Percentiles rank a stretch among this genome's conserved stretches.
These are phyloP conservation scores for Botrytis pseudocinerea DNA, from an alignment of 2,329 filamentous ascomycete genomes.

Conservation along the genomic window DNA sequence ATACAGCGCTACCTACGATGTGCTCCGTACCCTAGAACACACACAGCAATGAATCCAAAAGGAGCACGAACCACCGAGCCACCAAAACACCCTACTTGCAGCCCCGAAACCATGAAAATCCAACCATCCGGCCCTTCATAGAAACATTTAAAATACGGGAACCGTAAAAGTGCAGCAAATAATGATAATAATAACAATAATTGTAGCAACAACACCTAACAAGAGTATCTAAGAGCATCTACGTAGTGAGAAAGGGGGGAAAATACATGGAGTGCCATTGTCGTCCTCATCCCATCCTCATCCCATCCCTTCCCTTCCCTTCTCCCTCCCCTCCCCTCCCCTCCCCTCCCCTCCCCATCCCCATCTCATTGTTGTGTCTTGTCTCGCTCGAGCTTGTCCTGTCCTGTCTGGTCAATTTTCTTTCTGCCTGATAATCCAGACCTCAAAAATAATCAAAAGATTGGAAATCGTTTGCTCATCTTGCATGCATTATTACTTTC, in stretches of 20 bases:
- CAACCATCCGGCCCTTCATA: background rate
- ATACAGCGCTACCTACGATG: background rate
- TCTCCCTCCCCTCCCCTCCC: no score
- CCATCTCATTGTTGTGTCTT: background rate
- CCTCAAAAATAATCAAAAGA: background rate
- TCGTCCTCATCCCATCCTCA: background rate
- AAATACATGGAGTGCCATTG: background rate
- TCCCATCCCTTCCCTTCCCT: background rate
- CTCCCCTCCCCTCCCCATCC: no score
- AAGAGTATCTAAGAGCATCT: background rate
- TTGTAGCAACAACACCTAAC: background rate
- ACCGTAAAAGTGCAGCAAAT: no score
- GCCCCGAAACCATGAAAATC: background rate
- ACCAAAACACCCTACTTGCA: background rate
- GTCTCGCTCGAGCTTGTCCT: no score
- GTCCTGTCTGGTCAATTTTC: background rate
- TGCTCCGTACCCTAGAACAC: background rate
- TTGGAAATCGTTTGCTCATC: slow-evolving; percentile 16
- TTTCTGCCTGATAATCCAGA: background rate
- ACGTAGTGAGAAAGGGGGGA: background rate
- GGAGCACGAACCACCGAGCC: background rate
- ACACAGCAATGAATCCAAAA: background rate
- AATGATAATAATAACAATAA: background rate
- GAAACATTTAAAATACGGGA: background rate
- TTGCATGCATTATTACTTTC: slow-evolving; percentile 5